These are phyloP conservation scores for Botrytis galanthina DNA, from an alignment of 2,329 filamentous ascomycete genomes.

Conservation along the genomic window DNA sequence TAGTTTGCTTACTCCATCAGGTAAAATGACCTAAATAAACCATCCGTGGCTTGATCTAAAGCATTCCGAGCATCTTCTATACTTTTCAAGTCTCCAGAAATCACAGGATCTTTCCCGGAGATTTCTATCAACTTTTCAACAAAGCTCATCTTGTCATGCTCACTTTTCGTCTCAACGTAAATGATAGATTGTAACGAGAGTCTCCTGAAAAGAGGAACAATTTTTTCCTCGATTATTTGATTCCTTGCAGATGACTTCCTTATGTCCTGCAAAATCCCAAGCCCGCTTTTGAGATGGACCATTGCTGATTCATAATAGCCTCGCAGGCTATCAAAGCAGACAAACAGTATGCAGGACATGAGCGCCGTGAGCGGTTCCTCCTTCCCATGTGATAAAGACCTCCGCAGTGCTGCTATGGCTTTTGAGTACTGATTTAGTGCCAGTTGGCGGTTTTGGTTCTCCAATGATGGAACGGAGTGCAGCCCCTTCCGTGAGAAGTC, in stretches of 20 bases:
- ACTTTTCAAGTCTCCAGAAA: fast-evolving
- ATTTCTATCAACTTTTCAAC: not conserved
- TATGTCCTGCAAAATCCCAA: not conserved
- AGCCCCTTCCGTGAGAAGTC: not conserved
- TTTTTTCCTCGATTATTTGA: not conserved
- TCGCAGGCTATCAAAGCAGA: not conserved
- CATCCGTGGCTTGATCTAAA: not conserved
- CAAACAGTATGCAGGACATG: not conserved
- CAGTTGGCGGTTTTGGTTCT: not conserved
- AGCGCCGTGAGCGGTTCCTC: not conserved
- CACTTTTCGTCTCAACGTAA: not conserved
- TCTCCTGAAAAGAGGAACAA: not conserved
- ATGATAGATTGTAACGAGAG: not conserved
- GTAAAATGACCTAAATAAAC: not conserved
- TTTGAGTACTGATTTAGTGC: not conserved
- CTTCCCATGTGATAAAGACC: not conserved
- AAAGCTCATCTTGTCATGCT: not conserved
- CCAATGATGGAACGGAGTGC: not conserved
- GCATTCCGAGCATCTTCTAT: not conserved
- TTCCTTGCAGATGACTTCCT: not conserved
- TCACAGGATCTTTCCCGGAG: not conserved
- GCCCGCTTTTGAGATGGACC: not conserved
- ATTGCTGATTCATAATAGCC: not conserved
- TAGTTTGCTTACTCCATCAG: not conserved
- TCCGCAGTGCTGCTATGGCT: not conserved